Percentiles rank a stretch among this genome's conserved stretches.
phyloP scores from a whole-genome alignment of 2,329 filamentous ascomycete genomes.

The Aspergillus floridensis region DNA sequence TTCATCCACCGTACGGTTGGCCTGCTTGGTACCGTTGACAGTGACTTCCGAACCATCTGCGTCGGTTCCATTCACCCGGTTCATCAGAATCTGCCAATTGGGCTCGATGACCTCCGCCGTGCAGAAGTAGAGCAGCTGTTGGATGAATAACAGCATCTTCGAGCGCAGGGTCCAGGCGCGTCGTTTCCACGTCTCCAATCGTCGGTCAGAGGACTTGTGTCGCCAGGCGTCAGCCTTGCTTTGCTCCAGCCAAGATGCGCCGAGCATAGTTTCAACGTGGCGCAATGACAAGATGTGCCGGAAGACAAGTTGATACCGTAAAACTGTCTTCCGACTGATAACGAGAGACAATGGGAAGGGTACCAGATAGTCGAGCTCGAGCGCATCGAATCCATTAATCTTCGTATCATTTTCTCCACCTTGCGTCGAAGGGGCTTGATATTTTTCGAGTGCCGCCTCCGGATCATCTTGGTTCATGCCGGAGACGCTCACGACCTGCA shows the following conservation, averaged over 20 bases:
- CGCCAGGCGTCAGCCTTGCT: slow-evolving; percentile 78
- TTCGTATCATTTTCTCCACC: slow-evolving; percentile 72
- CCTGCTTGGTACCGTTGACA: slow-evolving; percentile 44
- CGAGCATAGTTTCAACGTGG: slow-evolving; percentile 83
- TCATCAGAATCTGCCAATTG: slow-evolving; percentile 93
- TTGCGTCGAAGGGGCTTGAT: slow-evolving; percentile 68
- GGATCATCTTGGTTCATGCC: slow-evolving; percentile 82
- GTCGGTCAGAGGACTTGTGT: slow-evolving; percentile 69
- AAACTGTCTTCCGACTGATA: slow-evolving; percentile 93
- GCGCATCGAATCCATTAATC: slow-evolving; percentile 83
- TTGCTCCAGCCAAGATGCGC: slow-evolving; percentile 86
- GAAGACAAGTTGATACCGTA: slow-evolving; percentile 93
- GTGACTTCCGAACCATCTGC: slow-evolving; percentile 39
- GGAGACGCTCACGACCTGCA: slow-evolving; percentile 94
- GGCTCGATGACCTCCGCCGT: slow-evolving; percentile 96
- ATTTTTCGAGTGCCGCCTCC: slow-evolving; percentile 61
- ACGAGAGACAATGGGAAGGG: slow-evolving; percentile 95
- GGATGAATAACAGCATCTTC: slow-evolving; percentile 94
- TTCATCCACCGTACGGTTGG: slow-evolving; percentile 86
- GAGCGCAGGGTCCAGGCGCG: slow-evolving; percentile 87
- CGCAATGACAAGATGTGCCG: slow-evolving; percentile 87
- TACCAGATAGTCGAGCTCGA: slow-evolving; percentile 91
- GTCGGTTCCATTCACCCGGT: slow-evolving; percentile 65
- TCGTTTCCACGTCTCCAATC: slow-evolving; percentile 88
- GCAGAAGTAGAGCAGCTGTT: slow-evolving; percentile 95